These are phyloP conservation scores for Penicillium psychrosexuale DNA, from an alignment of 2,329 filamentous ascomycete genomes.

Conservation along the genomic window DNA sequence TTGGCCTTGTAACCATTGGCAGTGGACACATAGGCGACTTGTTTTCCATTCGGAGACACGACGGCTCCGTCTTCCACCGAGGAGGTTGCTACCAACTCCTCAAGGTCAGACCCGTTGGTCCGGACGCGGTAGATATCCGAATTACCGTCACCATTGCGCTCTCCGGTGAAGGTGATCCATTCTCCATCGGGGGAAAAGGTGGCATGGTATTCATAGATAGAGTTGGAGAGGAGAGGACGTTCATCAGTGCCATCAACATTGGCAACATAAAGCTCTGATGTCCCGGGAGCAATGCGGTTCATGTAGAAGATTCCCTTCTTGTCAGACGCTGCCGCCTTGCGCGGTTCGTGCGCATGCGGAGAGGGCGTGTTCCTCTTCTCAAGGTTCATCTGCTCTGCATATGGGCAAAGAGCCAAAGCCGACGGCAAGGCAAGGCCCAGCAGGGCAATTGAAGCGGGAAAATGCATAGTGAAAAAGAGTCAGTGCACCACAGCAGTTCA, in stretches of 20 bases:
- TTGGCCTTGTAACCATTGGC: constrained; percentile 36
- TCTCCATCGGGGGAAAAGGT: constrained; percentile 40
- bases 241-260: constrained; percentile 42
- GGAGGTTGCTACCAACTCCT: constrained; percentile 33
- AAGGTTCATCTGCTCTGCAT: constrained; percentile 4
- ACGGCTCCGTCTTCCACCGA: constrained; percentile 40
- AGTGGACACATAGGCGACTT: constrained; percentile 44
- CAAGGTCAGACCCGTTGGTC: constrained; percentile 35
- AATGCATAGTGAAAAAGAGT: background rate
- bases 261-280: constrained; percentile 32
- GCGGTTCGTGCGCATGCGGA: background rate
- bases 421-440: background rate
- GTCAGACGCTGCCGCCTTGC: background rate
- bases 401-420: constrained; percentile 7
- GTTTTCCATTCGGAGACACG: constrained; percentile 40
- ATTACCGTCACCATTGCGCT: constrained; percentile 42
- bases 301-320: constrained; percentile 17
- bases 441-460: background rate
- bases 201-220: constrained; percentile 42
- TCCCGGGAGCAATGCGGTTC: constrained; percentile 38
- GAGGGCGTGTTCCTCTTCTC: background rate
- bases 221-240: constrained; percentile 31
- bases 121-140: constrained; percentile 42
- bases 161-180: constrained; percentile 43
- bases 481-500: background rate